These are phyloP conservation scores for Monoraphidium neglectum DNA, from an alignment of 139 green algal species.

Conservation along the genomic window DNA sequence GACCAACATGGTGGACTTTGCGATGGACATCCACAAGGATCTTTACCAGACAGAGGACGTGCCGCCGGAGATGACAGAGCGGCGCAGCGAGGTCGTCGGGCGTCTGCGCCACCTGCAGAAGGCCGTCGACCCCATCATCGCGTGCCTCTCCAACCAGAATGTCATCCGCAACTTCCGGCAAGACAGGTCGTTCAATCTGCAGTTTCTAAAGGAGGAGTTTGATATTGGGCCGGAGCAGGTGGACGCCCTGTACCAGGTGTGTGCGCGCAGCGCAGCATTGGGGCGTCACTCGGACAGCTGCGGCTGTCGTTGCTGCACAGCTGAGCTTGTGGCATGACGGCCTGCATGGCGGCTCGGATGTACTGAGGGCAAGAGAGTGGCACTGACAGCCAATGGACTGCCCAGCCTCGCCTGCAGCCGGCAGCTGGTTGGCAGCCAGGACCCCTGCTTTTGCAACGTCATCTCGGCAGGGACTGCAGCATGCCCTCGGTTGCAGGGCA, in stretches of 20 bases:
- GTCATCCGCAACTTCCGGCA: slow-evolving; percentile 87
- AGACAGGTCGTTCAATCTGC: slow-evolving; percentile 95
- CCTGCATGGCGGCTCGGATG: no score
- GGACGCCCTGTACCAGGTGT: slow-evolving; percentile 96
- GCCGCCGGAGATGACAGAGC: slow-evolving; percentile 60
- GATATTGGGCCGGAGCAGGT: slow-evolving; percentile 89
- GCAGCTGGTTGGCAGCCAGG: no score
- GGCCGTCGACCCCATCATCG: slow-evolving; percentile 85
- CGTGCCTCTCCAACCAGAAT: slow-evolving; percentile 87
- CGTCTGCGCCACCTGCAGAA: slow-evolving; percentile 72
- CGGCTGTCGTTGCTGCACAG: no score
- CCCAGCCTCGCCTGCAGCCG: no score
- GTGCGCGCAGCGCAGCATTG: no score
- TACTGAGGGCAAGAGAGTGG: no score
- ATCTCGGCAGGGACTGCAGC: no score
- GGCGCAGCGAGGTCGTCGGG: slow-evolving; percentile 64
- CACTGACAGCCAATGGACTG: no score
- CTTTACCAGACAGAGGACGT: slow-evolving; percentile 74
- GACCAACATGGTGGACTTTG: slow-evolving; percentile 99
- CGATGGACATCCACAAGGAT: slow-evolving; percentile 95
- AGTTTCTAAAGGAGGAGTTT: slow-evolving; percentile 83
- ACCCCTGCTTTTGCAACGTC: no score
- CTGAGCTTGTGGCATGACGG: no score
- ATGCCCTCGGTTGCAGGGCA: no score
- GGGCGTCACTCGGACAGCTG: no score